Base-by-base conservation (phyloP, 441 rosid genomes). In the Mallotus repandus region DNA sequence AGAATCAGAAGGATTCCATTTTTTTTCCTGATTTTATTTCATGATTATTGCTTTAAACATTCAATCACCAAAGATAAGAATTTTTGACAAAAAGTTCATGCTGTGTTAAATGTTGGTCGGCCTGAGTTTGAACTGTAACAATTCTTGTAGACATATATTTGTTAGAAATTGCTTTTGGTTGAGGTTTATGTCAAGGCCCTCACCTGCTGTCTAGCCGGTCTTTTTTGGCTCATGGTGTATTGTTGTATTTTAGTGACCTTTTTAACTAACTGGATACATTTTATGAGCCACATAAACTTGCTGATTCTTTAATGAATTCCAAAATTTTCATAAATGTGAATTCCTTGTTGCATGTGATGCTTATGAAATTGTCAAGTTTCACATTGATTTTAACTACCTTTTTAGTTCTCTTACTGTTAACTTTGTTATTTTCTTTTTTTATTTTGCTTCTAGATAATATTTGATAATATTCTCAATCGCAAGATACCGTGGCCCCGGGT, bases 381-480 rank as follows among this genome's bases (percentile, higher is more conserved):
- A 5, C 32, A 32, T 25, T 48, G 48, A 48, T 49, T 60, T 60
- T 11, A 50, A 18, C 25, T 25, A 8, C 11, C 35, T 74, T 65
- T 59, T 55, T 18, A 66, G 11, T 75, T 79, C 66, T 43, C 19
- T 46, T 67, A 29, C 59, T 25, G 7, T 55, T 68, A 64, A 35
- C n/a, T 50, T 25, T 25, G 29, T 25, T 25, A 25, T 56, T 80
- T 77, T 46, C 76, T 72, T 71, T 73, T 72, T 79, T 9, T 79
- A n/a, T 83, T 72, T 85, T 81, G 76, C 72, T 80, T 87, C 57
- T 79, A 96, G 99, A 89, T 81, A 84, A 96, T 96, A 81, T 96
- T 96, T 80, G 98, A 92, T 74, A 96, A 96, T 80, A 96, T 96
- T 86, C 98, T 96, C 86, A 96, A 96, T 80, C 89, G 98, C 53